Percentiles rank a stretch among this genome's conserved stretches.
These are phyloP conservation scores for Sporormia fimetaria DNA, from an alignment of 495 filamentous ascomycete genomes.

Conservation along the genomic window DNA sequence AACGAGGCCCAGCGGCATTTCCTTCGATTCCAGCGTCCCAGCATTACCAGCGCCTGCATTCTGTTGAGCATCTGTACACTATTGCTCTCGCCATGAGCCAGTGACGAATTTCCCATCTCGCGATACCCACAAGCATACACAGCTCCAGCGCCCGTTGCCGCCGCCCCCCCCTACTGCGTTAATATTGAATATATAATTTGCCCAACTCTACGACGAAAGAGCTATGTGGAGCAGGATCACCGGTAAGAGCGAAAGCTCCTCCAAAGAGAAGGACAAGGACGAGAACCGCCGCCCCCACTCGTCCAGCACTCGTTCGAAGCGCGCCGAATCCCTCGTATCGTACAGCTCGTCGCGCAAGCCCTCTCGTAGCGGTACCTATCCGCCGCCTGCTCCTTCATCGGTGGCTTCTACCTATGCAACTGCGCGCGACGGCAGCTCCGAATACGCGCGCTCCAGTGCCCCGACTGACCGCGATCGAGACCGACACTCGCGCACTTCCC, in stretches of 20 bases:
- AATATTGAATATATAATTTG: conserved; percentile 6
- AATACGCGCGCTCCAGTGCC: conserved; percentile 7
- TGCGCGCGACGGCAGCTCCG: conserved; percentile 33
- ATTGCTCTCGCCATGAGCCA: no score
- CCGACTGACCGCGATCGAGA: conserved; percentile 12
- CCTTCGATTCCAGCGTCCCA: no score
- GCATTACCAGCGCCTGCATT: no score
- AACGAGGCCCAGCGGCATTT: no score
- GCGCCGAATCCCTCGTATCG: conserved; percentile 32
- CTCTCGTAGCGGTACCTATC: conserved; percentile 42
- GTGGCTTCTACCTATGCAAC: conserved; percentile 46
- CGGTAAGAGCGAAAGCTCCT: conserved; percentile 31
- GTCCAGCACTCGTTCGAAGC: conserved; percentile 14
- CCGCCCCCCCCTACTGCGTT: no score
- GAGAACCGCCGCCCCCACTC: conserved; percentile 17
- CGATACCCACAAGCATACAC: no score
- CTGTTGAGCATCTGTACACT: no score
- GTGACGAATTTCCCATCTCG: no score
- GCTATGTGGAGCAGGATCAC: conserved; percentile 35
- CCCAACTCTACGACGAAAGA: not conserved
- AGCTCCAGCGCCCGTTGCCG: no score
- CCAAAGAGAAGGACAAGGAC: conserved; percentile 6
- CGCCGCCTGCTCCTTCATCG: conserved; percentile 38
- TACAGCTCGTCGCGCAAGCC: conserved; percentile 38
- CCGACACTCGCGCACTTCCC: not conserved